A percentile compares a stretch with the other conserved stretches of the same genome.
phyloP scores from a whole-genome alignment of 2,329 filamentous ascomycete species.

The Talaromyces verruculosus region DNA sequence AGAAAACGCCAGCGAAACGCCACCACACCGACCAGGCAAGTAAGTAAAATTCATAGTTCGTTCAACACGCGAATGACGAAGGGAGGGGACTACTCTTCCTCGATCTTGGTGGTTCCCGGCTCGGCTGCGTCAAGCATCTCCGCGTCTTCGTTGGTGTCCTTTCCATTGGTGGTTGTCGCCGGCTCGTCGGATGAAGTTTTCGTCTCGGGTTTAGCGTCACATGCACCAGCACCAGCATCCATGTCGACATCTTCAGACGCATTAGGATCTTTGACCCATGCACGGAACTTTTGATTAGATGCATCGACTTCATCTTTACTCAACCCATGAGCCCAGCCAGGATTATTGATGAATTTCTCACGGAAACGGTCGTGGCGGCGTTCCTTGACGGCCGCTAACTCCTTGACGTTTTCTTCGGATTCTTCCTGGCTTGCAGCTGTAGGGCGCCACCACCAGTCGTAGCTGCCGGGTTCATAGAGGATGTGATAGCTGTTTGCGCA shows the following conservation, averaged over 20 bases:
- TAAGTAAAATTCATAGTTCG: neutral
- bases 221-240: neutral
- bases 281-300: slow-evolving; percentile 49
- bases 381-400: slow-evolving; percentile 38
- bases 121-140: slow-evolving; percentile 40
- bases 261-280: slow-evolving; percentile 44
- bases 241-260: slow-evolving; percentile 23
- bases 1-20: slow-evolving; percentile 12
- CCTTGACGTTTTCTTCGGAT: slow-evolving; percentile 37
- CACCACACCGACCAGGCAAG: neutral
- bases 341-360: slow-evolving; percentile 56
- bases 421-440: slow-evolving; percentile 31
- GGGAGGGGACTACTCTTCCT: slow-evolving; percentile 24
- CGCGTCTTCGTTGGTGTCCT: slow-evolving; percentile 28
- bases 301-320: slow-evolving; percentile 52
- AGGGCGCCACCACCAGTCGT: slow-evolving; percentile 66
- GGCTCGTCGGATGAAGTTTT: neutral
- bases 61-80: neutral
- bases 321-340: slow-evolving; percentile 52
- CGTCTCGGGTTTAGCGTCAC: neutral
- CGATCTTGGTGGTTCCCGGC: slow-evolving; percentile 26
- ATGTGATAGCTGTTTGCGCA: slow-evolving; percentile 78
- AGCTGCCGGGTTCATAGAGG: slow-evolving; percentile 69
- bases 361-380: slow-evolving; percentile 50
- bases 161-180: neutral